phyloP scores from a whole-genome alignment of 2,329 filamentous ascomycete species.

The Fusarium oligoseptatum region DNA sequence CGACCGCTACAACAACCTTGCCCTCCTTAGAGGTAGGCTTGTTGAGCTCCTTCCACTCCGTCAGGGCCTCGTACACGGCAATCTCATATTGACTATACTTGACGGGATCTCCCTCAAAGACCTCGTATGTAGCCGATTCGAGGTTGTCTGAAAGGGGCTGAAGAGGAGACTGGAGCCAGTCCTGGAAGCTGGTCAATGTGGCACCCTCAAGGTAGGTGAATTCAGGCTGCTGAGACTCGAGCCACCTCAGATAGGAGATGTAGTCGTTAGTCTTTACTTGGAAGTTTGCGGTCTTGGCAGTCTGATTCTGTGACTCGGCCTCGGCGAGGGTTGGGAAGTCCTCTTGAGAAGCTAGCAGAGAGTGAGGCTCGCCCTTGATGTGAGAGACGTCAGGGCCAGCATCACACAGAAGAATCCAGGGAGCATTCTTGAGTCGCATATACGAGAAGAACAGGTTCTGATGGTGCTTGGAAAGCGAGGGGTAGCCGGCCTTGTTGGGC shows the following conservation, averaged over 20 bases:
- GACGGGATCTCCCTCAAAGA: conserved; percentile 97
- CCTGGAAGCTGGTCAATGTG: conserved; percentile 76
- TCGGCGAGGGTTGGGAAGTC: conserved; percentile 81
- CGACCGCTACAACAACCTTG: conserved; percentile 87
- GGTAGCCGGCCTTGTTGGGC: conserved; percentile 71
- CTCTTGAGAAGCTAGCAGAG: conserved; percentile 54
- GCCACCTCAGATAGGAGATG: conserved; percentile 84
- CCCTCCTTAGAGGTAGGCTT: conserved; percentile 80
- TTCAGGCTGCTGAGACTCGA: conserved; percentile 85
- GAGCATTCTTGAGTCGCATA: conserved; percentile 73
- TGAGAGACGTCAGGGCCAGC: conserved; percentile 63
- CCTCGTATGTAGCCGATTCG: conserved; percentile 97
- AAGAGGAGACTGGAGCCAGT: conserved; percentile 94
- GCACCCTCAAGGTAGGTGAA: conserved; percentile 64
- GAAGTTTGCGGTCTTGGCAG: conserved; percentile 30
- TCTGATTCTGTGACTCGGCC: conserved; percentile 58
- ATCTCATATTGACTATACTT: conserved; percentile 97
- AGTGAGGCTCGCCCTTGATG: conserved; percentile 43
- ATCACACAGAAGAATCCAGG: conserved; percentile 74
- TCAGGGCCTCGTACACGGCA: conserved; percentile 83
- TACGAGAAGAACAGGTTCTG: conserved; percentile 72
- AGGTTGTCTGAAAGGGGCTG: conserved; percentile 97
- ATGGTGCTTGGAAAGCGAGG: conserved; percentile 71
- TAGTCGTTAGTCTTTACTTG: conserved; percentile 58
- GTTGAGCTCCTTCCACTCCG: conserved; percentile 79